A percentile compares a stretch with the other conserved stretches of the same genome.
Evolutionary conservation across 169 alveolate species (phyloP).

Genomic region (Plasmodium vivax): DNA sequence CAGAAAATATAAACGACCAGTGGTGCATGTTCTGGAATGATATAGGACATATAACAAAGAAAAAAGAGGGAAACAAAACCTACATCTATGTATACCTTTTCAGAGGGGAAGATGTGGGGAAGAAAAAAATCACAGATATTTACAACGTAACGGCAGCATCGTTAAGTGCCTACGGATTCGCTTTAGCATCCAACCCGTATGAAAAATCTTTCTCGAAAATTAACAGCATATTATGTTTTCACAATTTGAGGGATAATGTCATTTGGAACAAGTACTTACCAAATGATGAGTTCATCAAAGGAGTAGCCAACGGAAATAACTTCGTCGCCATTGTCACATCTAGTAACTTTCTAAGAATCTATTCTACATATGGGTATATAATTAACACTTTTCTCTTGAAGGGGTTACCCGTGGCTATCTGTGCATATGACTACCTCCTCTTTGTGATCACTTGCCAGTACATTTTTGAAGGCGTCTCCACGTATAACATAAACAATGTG

Average conservation of each 20-base stretch:
- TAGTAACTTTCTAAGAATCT: conserved; percentile 57
- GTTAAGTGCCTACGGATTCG: conserved; percentile 71
- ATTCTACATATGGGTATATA: conserved; percentile 73
- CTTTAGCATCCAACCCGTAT: conserved; percentile 74
- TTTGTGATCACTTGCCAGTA: conserved; percentile 58
- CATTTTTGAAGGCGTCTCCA: conserved; percentile 56
- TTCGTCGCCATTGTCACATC: conserved; percentile 75
- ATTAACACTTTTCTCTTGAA: conserved; percentile 57
- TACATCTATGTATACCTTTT: conserved; percentile 69
- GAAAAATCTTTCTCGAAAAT: conserved; percentile 41
- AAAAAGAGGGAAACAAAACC: conserved; percentile 72
- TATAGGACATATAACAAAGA: conserved; percentile 75
- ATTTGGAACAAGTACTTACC: conserved; percentile 72
- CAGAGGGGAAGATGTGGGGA: conserved; percentile 75
- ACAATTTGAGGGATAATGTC: conserved; percentile 66
- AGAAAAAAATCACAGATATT: conserved; percentile 72
- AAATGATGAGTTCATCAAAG: conserved; percentile 66
- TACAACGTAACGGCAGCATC: conserved; percentile 75
- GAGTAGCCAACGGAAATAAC: conserved; percentile 76
- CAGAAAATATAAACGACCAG: conserved; percentile 73
- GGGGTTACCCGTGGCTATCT: conserved; percentile 72
- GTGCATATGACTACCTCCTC: conserved; percentile 73
- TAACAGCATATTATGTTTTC: conserved; percentile 68
- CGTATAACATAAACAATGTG: conserved; percentile 50
- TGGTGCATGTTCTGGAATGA: conserved; percentile 78